Evolutionary conservation across 2,329 filamentous ascomycete genomes (phyloP).

Genomic region (Davidsoniella eucalypti): DNA sequence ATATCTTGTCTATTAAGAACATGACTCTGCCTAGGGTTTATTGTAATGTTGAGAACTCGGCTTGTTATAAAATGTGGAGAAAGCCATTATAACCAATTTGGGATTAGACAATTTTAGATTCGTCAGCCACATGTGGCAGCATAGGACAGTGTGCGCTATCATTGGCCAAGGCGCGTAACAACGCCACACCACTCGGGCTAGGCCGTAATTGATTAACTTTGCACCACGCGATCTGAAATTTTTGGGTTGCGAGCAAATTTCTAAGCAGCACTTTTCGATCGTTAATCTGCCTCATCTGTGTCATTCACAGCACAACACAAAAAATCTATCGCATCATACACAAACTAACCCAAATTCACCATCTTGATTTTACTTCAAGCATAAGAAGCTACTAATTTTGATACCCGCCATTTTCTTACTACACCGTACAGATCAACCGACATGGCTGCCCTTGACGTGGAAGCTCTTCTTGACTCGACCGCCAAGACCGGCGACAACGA

Average conservation of each 20-base stretch:
- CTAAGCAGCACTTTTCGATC: no score
- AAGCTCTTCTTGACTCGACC: slow-evolving; percentile 77
- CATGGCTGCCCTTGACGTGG: slow-evolving; percentile 52
- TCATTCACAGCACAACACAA: no score
- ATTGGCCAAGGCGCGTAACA: background rate
- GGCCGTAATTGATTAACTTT: no score
- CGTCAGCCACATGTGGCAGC: slow-evolving; percentile 3
- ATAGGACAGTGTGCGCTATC: background rate
- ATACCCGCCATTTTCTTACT: background rate
- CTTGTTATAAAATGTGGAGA: no score
- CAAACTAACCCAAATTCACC: background rate
- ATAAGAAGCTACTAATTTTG: background rate
- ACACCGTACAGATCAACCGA: background rate
- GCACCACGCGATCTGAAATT: no score
- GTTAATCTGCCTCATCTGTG: no score
- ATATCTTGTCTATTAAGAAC: background rate
- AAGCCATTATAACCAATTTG: background rate
- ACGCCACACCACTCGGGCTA: slow-evolving; percentile 3
- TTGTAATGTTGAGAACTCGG: background rate
- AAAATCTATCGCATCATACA: no score
- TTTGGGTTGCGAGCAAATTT: no score
- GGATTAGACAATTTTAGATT: background rate
- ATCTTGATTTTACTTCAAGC: background rate
- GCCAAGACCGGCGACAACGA: slow-evolving; percentile 41
- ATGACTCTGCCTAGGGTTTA: background rate